Conservation (phyloP, 257 asterid species). For the Euphrasia confusa region DNA sequence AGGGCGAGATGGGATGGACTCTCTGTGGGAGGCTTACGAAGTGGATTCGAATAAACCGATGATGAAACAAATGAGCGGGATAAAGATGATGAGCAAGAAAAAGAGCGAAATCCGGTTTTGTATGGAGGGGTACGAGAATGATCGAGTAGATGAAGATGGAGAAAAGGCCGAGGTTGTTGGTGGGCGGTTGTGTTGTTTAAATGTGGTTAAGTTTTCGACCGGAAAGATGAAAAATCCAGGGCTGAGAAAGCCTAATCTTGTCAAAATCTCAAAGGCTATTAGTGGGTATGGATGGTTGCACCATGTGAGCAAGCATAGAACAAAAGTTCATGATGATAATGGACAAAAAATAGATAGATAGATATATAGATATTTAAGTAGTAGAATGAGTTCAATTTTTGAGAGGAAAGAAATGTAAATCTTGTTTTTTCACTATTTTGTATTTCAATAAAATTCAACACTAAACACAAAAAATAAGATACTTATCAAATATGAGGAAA, state of each 20-base stretch:
- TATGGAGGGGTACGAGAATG: constrained; percentile 4
- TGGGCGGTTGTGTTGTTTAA: constrained; percentile 63
- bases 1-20: constrained; percentile 81
- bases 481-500: no score
- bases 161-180: constrained; percentile 24
- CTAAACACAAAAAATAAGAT: no score
- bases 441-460: no score
- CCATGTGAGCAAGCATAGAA: no score
- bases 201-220: constrained; percentile 65
- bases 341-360: no score
- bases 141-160: background rate
- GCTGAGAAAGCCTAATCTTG: constrained; percentile 64
- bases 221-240: constrained; percentile 74
- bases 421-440: no score
- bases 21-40: constrained; percentile 81
- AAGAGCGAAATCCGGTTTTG: constrained; percentile 9
- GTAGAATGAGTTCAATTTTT: no score
- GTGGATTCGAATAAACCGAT: constrained; percentile 27
- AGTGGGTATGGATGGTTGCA: no score
- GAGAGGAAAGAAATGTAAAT: no score
- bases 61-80: constrained; percentile 11
- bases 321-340: no score
- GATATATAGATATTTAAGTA: no score
- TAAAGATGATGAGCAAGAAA: constrained; percentile 29
- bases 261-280: background rate